These are phyloP conservation scores for Dryas octopetala DNA, from an alignment of 306 rosid species.

Conservation along the genomic window DNA sequence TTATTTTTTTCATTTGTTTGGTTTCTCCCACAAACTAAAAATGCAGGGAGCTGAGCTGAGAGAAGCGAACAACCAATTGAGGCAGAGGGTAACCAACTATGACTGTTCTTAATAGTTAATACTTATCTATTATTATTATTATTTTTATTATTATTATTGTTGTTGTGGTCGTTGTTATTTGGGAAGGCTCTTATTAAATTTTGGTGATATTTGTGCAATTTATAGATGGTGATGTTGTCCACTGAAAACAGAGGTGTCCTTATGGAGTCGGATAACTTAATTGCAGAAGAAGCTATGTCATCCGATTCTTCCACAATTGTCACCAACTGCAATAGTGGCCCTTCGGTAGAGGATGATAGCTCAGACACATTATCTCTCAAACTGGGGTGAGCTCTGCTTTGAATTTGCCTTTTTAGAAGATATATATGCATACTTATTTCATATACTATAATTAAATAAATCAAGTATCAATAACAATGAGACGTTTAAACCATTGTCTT, in stretches of 20 bases:
- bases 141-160: neutral
- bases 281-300: conserved; percentile 29
- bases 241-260: neutral
- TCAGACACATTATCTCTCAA: conserved; percentile 38
- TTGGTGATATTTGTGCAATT: neutral
- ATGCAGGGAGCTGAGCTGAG: conserved; percentile 28
- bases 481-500: too few species aligned
- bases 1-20: too few species aligned
- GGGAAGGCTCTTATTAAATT: neutral
- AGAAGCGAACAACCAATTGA: conserved; percentile 28
- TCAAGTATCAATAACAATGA: too few species aligned
- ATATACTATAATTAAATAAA: too few species aligned
- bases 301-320: conserved; percentile 37
- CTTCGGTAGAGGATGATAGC: conserved; percentile 32
- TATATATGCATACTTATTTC: neutral
- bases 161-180: neutral
- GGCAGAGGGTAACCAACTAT: conserved; percentile 17
- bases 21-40: neutral
- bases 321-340: conserved; percentile 26
- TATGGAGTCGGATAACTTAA: conserved; percentile 11
- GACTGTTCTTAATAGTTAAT: neutral
- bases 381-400: conserved; percentile 25
- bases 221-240: conserved; percentile 32
- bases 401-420: neutral
- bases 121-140: too few species aligned